These are phyloP conservation scores for Saccharum officinarum DNA, from an alignment of 176 grass and related monocot species.

Conservation along the genomic window DNA sequence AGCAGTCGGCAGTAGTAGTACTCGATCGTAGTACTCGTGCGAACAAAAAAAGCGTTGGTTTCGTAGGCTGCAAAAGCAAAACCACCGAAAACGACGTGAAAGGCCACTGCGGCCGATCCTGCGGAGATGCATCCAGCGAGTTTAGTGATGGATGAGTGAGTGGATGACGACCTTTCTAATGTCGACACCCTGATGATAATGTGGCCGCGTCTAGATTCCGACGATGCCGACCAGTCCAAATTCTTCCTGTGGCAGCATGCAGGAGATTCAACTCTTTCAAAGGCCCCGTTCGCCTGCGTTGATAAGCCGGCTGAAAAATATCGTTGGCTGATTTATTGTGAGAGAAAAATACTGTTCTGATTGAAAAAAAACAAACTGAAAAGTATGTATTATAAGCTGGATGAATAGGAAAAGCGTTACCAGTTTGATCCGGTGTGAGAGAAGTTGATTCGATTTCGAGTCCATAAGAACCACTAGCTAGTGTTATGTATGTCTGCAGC, in stretches of 20 bases:
- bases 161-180: not conserved
- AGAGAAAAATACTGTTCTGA: too few species aligned
- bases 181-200: not conserved
- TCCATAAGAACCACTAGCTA: not conserved
- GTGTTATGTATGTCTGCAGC: not conserved
- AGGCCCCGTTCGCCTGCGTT: too few species aligned
- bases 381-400: too few species aligned
- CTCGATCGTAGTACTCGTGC: too few species aligned
- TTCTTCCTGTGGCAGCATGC: not conserved
- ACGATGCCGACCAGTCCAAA: not conserved
- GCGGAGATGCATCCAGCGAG: not conserved
- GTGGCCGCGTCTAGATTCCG: not conserved
- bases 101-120: not conserved
- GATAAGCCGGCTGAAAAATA: too few species aligned
- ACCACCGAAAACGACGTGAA: not conserved
- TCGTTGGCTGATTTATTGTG: too few species aligned
- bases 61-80: too few species aligned
- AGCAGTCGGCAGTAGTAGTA: too few species aligned
- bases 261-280: not conserved
- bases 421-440: not conserved
- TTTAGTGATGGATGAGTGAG: not conserved
- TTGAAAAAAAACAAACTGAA: too few species aligned
- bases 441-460: constrained; percentile 3
- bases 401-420: too few species aligned
- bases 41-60: too few species aligned